phyloP scores from a whole-genome alignment of 495 filamentous ascomycete species.

The Parachaetomium inaequale region DNA sequence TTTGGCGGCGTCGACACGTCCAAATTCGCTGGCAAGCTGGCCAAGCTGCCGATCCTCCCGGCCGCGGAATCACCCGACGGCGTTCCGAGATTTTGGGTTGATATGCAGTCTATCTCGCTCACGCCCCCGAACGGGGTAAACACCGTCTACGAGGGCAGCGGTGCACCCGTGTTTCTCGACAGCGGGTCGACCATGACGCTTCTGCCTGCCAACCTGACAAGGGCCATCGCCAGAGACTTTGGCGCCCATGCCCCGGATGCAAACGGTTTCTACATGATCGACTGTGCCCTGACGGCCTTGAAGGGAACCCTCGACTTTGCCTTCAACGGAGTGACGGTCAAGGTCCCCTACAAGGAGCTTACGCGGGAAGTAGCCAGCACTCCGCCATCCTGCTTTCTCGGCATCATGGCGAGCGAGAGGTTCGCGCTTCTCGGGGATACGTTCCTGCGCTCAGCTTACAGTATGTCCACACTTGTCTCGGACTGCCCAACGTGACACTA shows the following conservation, averaged over 20 bases:
- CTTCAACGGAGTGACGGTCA: conserved; percentile 65
- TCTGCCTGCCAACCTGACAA: conserved; percentile 64
- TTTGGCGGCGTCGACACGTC: conserved; percentile 89
- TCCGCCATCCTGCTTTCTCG: conserved; percentile 62
- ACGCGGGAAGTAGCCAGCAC: conserved; percentile 47
- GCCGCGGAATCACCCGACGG: conserved; percentile 41
- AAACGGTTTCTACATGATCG: conserved; percentile 62
- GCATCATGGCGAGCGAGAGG: conserved; percentile 65
- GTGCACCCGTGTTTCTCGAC: conserved; percentile 72
- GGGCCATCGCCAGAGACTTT: conserved; percentile 61
- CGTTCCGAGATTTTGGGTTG: conserved; percentile 53
- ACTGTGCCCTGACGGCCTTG: conserved; percentile 64
- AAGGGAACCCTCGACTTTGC: conserved; percentile 67
- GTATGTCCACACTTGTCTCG: conserved; percentile 26
- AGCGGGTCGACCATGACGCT: conserved; percentile 88
- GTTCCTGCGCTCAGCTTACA: conserved; percentile 86
- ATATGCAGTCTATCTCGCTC: conserved; percentile 57
- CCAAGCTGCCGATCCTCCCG: conserved; percentile 62
- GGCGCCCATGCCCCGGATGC: conserved; percentile 49
- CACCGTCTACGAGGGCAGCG: conserved; percentile 45
- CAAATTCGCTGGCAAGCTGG: conserved; percentile 72
- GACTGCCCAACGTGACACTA: background rate
- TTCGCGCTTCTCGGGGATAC: conserved; percentile 81
- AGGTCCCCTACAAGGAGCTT: conserved; percentile 57
- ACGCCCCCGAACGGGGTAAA: conserved; percentile 45